A percentile compares a stretch with the other conserved stretches of the same genome.
These are phyloP conservation scores for Fusarium cicatricum DNA, from an alignment of 2,329 filamentous ascomycete genomes.

Conservation along the genomic window DNA sequence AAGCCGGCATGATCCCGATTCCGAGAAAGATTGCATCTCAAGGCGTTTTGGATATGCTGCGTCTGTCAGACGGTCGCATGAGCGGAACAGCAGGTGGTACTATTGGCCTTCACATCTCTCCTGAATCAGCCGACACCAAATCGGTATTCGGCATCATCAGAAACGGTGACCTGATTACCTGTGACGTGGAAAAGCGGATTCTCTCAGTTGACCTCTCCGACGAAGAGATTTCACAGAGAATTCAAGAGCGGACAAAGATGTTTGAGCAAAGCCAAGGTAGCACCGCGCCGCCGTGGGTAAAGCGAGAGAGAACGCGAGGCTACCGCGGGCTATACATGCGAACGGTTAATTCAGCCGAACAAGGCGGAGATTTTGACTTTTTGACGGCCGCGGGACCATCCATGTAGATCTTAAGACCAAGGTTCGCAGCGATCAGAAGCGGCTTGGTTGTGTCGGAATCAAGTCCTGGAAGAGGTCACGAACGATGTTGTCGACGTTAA, in stretches of 20 bases:
- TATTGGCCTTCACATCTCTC: constrained; percentile 86
- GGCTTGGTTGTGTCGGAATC: constrained; percentile 42
- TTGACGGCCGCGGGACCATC: constrained; percentile 56
- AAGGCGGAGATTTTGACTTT: constrained; percentile 69
- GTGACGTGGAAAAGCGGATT: constrained; percentile 75
- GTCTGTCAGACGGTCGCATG: constrained; percentile 89
- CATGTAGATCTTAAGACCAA: not conserved
- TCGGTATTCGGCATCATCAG: constrained; percentile 80
- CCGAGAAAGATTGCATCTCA: constrained; percentile 81
- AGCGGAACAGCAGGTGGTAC: constrained; percentile 88
- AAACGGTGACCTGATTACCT: constrained; percentile 81
- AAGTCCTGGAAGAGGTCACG: constrained; percentile 49
- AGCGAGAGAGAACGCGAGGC: constrained; percentile 55
- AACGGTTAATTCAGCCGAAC: constrained; percentile 66
- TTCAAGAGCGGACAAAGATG: constrained; percentile 65
- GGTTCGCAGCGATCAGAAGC: not conserved
- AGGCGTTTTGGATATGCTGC: constrained; percentile 79
- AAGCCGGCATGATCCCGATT: constrained; percentile 71
- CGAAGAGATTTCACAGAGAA: constrained; percentile 71
- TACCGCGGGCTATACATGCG: constrained; percentile 68
- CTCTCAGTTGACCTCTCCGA: constrained; percentile 67
- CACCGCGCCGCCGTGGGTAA: constrained; percentile 44
- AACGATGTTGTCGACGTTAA: constrained; percentile 47
- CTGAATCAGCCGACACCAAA: constrained; percentile 79
- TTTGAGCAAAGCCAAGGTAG: constrained; percentile 40